Base-by-base conservation (phyloP, 441 rosid species). In the Populus hybrid region DNA sequence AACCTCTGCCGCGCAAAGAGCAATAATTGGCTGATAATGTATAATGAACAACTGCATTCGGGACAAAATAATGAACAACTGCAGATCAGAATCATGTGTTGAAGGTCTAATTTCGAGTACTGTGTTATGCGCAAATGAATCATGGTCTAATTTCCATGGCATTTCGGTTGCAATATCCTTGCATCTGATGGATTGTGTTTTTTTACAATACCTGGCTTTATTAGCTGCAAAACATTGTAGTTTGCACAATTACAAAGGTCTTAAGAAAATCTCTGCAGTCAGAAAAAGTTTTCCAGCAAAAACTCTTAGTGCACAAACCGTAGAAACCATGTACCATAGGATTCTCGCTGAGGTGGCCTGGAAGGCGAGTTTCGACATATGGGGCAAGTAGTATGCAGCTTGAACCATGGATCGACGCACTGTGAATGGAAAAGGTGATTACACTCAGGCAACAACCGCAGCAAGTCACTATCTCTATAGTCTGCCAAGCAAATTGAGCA, bases 401-500 rank as follows among this genome's bases (percentile, higher is more conserved):
- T 75, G 12, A 80, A 42, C 82, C 82, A 80, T 4, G 50, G 71
- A 71, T 80, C 79, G 2, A 80, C 28, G 36, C 82, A 75, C 10
- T 50, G 40, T 2, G 64, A 59, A 38, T 80, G 82, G 71, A 70
- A 80, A 10, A 75, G 20, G 26, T 75, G 76, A 18, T 57, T 53
- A 14, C 82, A 80, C 9, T 61, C 69, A 8, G 82, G 79, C 71
- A 80, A 23, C 71, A 64, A 35, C 0, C 75, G 75, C 26, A 80
- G 24, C 24, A 64, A 1, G 70, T 80, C 79, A 50, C 61, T 53
- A 30, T 80, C 82, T 21, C 8, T 63, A 18, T 80, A 80, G 61
- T 75, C 79, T 5, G 38, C 71, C 75, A 80, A 53, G 71, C 82
- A 80, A 12, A 80, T 75, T 16, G 78, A 69, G 38, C 75, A 80